Evolutionary conservation across 2,329 filamentous ascomycete species (phyloP), one percentile per base, ranked within the genome.

Genomic region (Podosphaera fusca): DNA sequence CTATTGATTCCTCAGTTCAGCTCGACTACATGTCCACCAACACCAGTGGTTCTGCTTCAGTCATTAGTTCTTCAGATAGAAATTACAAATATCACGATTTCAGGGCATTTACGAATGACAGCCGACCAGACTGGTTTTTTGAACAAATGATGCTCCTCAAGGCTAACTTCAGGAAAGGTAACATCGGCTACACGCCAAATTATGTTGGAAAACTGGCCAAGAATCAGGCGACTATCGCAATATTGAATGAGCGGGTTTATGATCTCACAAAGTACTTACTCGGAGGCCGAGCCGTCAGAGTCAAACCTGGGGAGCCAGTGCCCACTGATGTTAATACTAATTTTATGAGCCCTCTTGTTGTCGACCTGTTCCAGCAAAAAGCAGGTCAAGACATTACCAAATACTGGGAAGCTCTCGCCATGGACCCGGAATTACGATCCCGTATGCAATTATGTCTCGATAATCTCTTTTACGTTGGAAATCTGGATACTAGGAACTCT

Each of bases 31-130:
- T 81, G 61, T 79, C 75, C 42, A 80, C 79, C 60, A 98, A 98
- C 69, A 75, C 82, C 57, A 79, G 80, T 12, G 83, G 82, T 21
- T 77, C 79, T 10, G 79, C 81, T 29, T 78, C 72, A 30, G 72
- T 85, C 31, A 77, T 87, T 67, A 80, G 76, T 64, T 73, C 70
- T 35, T 75, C 76, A 3, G 89, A 96, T 65, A 61, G 74, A 30
- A 94, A 95, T 65, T 73, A 81, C 30, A 73, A 78, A 60, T 98
- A 94, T 67, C 92, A 98, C 66, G 92, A 98, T 68, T 98, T 98
- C 78, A 81, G 92, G 59, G 81, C 77, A 66, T 88, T 79, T 66
- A 87, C 78, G 38, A 87, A 88, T 62, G 86, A 95, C 66, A 83
- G 78, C 55, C 82, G 89, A 9, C 81, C 83, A 1, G 87, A 95